Percentiles rank a stretch among this genome's conserved stretches.
These are phyloP conservation scores for Urtica urens DNA, from an alignment of 306 rosid genomes.

Conservation along the genomic window DNA sequence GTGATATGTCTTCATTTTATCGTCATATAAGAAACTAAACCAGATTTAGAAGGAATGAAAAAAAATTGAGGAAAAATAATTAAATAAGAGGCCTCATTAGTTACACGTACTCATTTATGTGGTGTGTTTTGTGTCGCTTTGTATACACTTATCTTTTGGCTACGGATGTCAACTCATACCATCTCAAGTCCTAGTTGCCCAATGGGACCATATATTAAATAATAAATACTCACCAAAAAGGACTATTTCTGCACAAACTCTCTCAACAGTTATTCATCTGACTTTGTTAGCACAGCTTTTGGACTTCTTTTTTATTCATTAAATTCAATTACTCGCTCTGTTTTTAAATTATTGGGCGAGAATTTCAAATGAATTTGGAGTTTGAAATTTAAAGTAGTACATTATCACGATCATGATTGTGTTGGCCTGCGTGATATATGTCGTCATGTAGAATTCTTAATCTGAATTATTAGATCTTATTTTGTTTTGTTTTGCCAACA, in stretches of 20 bases:
- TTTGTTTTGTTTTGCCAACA: no score
- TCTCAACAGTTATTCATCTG: neutral
- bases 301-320: neutral
- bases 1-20: neutral
- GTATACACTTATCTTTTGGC: neutral
- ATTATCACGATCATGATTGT: neutral
- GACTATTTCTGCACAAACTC: neutral
- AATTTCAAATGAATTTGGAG: constrained; percentile 3
- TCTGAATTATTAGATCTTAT: no score
- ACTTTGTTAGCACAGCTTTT: neutral
- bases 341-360: constrained; percentile 1
- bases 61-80: neutral
- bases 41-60: neutral
- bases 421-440: no score
- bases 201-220: neutral
- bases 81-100: no score
- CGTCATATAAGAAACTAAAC: neutral
- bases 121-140: no score
- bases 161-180: neutral
- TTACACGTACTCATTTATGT: no score
- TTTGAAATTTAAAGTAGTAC: neutral
- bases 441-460: no score
- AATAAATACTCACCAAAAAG: neutral
- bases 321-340: neutral
- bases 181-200: constrained; percentile 1